Evolutionary conservation across 805 yeast species (phyloP), one percentile per base, ranked within the genome.

Genomic region (Yamadazyma paraphyllophila): DNA sequence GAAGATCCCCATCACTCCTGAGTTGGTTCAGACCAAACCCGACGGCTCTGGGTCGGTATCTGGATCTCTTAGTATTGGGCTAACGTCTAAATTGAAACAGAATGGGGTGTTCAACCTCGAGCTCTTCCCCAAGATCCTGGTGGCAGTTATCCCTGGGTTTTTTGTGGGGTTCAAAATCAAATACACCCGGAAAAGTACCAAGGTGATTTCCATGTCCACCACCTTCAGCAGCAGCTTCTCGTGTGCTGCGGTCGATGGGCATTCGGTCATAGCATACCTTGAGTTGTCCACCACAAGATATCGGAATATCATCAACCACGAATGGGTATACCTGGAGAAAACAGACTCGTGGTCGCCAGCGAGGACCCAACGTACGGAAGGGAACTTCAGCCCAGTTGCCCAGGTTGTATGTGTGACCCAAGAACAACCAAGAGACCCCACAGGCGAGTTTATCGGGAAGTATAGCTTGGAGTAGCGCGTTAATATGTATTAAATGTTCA

Each of bases 171-270:
- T 44, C 24, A 9, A 26, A 14, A 26, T 44, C 15, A 14, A 26
- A 2, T 49, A 43, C 39, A 24, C 45, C 12, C 13, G 45, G 29
- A 41, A 43, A 36, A 10, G 41, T 7, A 15, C 42, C 20, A 32
- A 20, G 25, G 26, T 38, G 3, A 24, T 44, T 8, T 8, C 37
- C 10, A 12, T 15, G 30, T 41, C 49, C 3, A 37, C 36, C 20
- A 16, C 25, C 7, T n/a, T 39, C 29, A 40, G 15, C 26, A 35
- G 40, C 11, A 9, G 26, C 4, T 15, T 36, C 10, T 40, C 49
- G 11, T 62, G 66, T 43, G 35, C 41, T 16, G 44, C 58, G 4
- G 33, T 36, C n/a, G 42, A 49, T 8, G 52, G 55, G 6, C 44
- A 34, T 24, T 33, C 45, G 6, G 48, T 46, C 11, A 36, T 31